Conservation (phyloP, 495 filamentous ascomycete species). For the Neurospora sp. region DNA sequence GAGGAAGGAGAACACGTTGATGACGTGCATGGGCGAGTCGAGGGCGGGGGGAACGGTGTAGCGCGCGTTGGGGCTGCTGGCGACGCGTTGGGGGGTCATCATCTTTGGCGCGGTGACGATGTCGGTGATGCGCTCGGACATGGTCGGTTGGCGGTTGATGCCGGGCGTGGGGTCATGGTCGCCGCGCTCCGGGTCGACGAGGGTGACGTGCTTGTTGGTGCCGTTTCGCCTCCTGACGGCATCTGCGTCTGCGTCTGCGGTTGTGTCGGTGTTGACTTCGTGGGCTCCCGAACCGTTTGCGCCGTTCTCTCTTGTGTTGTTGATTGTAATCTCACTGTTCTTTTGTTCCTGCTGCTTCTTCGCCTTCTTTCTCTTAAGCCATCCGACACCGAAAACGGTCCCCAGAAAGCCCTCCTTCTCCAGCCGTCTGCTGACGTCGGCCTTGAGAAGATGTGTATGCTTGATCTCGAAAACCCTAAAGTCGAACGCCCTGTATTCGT, state of each 20-base stretch:
- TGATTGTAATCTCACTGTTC: not conserved
- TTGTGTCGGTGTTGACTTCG: not conserved
- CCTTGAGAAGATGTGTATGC: slow-evolving; percentile 13
- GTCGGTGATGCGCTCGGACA: slow-evolving; percentile 26
- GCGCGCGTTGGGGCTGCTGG: slow-evolving; percentile 12
- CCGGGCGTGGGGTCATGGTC: slow-evolving; percentile 7
- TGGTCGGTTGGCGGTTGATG: slow-evolving; percentile 18
- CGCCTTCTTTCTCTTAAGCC: not conserved
- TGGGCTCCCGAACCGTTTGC: not conserved
- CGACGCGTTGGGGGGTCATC: not conserved
- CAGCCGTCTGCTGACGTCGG: slow-evolving; percentile 12
- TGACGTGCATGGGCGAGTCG: slow-evolving; percentile 41
- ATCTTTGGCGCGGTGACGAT: slow-evolving; percentile 27
- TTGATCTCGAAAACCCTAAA: slow-evolving; percentile 40
- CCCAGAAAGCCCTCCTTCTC: slow-evolving; percentile 3
- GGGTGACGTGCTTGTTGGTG: not conserved
- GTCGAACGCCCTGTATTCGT: slow-evolving; percentile 33
- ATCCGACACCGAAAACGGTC: not conserved
- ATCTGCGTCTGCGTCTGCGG: too few species aligned
- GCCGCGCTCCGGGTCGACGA: slow-evolving; percentile 3
- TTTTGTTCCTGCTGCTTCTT: not conserved
- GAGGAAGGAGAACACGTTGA: slow-evolving; percentile 39
- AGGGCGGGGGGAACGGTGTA: slow-evolving; percentile 36
- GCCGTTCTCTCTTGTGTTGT: not conserved
- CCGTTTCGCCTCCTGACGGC: not conserved